Base-by-base conservation (phyloP, 768 basidiomycete species). In the Strobilomyces dryophilus region DNA sequence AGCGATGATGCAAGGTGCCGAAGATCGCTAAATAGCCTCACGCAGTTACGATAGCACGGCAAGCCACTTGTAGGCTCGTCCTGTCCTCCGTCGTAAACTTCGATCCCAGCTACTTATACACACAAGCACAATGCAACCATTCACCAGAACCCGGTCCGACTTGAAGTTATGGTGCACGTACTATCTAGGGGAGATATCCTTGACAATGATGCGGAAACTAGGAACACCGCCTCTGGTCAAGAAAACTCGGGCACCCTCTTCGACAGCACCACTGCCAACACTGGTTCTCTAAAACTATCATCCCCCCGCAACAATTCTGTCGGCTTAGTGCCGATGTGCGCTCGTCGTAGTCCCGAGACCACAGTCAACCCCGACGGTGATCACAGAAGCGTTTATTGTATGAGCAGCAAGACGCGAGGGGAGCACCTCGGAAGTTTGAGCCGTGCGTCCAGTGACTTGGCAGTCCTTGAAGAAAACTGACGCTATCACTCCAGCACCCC, bases 401-500 rank as follows among this genome's bases (percentile, higher is more conserved):
- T 24, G 4, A 4, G 24, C 24, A 24, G 24, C 24, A 24, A 24
- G 24, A 24, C 24, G 24, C 24, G 24, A n/a, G n/a, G n/a, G 24
- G 24, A 24, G 24, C 24, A 24, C 24, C 49, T 81, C 79, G 1
- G 64, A 55, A 39, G 56, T 56, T 36, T 56, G 57, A 51, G 62
- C 67, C 29, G 65, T 65, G 47, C 56, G 76, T 76, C 74, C 73
- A 76, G 45, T 76, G 74, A 31, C 74, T 76, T 43, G 78, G 65
- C n/a, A 79, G 48, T 26, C 77, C 78, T 20, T 78, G 66, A 47
- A 78, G 55, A 62, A 78, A 76, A 4, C 76, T 71, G 34, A 79
- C 58, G 0, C 76, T 76, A 26, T 66, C 65, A 46, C 62, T 72
- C 41, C 60, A 60, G 59, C 78, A 78, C 12, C 78, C 78, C 0